These are phyloP conservation scores for Metschnikowia amazonensis DNA, from an alignment of 805 yeast genomes.

Conservation along the genomic window DNA sequence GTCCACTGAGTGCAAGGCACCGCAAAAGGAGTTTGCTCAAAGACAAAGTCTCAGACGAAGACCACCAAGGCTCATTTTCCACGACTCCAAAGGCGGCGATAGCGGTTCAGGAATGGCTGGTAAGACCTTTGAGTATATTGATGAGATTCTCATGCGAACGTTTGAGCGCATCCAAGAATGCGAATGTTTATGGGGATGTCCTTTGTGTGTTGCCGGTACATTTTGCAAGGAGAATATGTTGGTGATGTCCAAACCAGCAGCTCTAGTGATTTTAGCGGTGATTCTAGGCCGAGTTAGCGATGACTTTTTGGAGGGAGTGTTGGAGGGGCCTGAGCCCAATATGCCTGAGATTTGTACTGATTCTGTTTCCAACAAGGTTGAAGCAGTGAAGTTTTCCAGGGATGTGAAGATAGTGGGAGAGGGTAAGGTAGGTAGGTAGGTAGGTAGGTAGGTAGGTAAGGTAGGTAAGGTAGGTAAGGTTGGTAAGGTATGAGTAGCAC, in stretches of 20 bases:
- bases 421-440: no score
- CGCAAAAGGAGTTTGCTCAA: conserved; percentile 88
- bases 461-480: no score
- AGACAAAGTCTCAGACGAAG: conserved; percentile 67
- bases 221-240: conserved; percentile 76
- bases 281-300: conserved; percentile 55
- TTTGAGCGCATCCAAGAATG: conserved; percentile 59
- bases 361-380: conserved; percentile 55
- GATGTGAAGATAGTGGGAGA: conserved; percentile 45
- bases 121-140: conserved; percentile 76
- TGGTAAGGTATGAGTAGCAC: no score
- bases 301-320: conserved; percentile 40
- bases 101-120: conserved; percentile 76
- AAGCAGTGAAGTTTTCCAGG: conserved; percentile 56
- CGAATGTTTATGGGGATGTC: conserved; percentile 73
- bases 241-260: conserved; percentile 86
- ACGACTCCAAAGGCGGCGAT: conserved; percentile 79
- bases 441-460: no score
- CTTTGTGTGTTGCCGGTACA: conserved; percentile 80
- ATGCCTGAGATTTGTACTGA: conserved; percentile 69
- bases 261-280: conserved; percentile 60
- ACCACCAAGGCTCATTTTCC: conserved; percentile 83
- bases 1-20: conserved; percentile 93
- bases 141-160: conserved; percentile 60
- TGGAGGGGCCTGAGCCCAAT: conserved; percentile 72